phyloP scores from a whole-genome alignment of 2,329 filamentous ascomycete genomes.

The Claviceps monticola region DNA sequence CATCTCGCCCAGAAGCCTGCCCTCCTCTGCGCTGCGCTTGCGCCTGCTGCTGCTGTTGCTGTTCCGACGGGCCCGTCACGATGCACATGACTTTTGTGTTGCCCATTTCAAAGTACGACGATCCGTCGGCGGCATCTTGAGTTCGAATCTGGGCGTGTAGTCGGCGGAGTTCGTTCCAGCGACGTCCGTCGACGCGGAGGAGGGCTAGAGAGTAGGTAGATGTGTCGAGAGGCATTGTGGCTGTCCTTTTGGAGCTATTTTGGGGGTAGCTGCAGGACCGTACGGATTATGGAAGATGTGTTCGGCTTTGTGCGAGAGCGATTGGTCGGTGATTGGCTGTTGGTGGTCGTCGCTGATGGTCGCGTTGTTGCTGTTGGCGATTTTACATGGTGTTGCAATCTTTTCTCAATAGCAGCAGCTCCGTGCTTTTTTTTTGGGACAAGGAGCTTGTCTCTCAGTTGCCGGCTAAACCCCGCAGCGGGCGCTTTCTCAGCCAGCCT shows the following conservation, averaged over 20 bases:
- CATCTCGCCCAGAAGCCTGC: conserved; percentile 31
- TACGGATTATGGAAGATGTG: not conserved
- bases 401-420: too few relatives aligned
- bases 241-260: not conserved
- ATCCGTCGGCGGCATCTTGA: conserved; percentile 84
- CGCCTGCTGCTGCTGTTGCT: conserved; percentile 49
- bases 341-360: too few relatives aligned
- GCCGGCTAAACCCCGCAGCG: too few relatives aligned
- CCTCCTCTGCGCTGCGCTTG: conserved; percentile 22
- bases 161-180: conserved; percentile 93
- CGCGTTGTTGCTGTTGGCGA: too few relatives aligned
- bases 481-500: too few relatives aligned
- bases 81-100: conserved; percentile 96
- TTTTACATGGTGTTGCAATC: too few relatives aligned
- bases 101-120: conserved; percentile 88
- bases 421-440: too few relatives aligned
- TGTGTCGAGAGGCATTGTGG: conserved; percentile 79
- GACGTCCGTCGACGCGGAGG: conserved; percentile 66
- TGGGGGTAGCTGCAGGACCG: not conserved
- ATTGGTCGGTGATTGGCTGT: too few relatives aligned
- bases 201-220: conserved; percentile 82
- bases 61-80: conserved; percentile 71
- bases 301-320: not conserved
- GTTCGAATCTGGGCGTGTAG: conserved; percentile 83
- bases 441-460: too few relatives aligned